Base-by-base conservation (phyloP, 78 protist species). In the Paulinella micropora region DNA sequence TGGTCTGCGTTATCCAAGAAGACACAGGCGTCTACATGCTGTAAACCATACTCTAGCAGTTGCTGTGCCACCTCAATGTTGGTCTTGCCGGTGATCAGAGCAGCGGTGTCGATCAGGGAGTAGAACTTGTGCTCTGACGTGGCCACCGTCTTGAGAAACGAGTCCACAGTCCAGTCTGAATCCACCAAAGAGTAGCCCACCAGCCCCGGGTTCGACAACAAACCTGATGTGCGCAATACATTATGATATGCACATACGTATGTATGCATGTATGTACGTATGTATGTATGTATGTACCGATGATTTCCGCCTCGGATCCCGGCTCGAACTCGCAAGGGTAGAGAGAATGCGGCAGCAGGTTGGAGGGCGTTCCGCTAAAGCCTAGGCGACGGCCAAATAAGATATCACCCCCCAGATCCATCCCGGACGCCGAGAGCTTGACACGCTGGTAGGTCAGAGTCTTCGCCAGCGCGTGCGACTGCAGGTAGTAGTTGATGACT, bases 101-200 rank as follows among this genome's bases (percentile, higher is more conserved):
- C 93, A 6, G 92, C 93, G n/a, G 87, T 73, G 90, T 92, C 93
- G 38, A 92, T 89, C 82, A 92, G 88, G 31, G 87, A 15, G 28
- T 40, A 23, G 67, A 26, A 38, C 37, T 15, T 15, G 31, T 23
- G 2, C n/a, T 3, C 77, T 3, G 83, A 23, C 36, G 39, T 67
- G 9, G 89, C 89, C 0, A 87, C 41, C 32, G 1, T 2, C 0
- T 31, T 29, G 4, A 87, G 89, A 9, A 67, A 3, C 0, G 83
- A 37, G 3, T 31, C 83, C 29, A 34, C 83, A 0, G 35, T 67
- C 89, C 89, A 87, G 1, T 34, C 51, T 2, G 0, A 2, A 1
- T 0, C 3, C 23, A 87, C 38, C 23, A 0, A 36, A 15, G 23
- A 28, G 9, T 2, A 31, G 32, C 79, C 26, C 36, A 86, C 39